phyloP scores from a whole-genome alignment of 768 basidiomycete species.

The Xanthoconium purpureum region DNA sequence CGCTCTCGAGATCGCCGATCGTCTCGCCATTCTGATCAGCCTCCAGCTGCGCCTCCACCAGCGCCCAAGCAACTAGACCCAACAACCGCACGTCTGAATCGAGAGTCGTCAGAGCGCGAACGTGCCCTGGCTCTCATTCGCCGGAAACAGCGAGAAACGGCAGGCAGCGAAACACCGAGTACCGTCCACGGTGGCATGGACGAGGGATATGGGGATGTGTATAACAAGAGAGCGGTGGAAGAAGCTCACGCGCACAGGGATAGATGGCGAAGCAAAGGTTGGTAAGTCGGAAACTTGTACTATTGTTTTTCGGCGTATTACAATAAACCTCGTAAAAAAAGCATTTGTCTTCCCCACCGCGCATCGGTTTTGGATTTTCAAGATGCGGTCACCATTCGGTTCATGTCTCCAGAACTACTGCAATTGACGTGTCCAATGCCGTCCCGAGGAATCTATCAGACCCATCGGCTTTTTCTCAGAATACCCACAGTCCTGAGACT shows the following conservation, averaged over 20 bases:
- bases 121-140: constrained; percentile 71
- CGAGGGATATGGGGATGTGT: constrained; percentile 64
- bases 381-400: too few species aligned
- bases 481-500: too few species aligned
- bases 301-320: background rate
- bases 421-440: too few species aligned
- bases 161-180: constrained; percentile 67
- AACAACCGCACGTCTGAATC: constrained; percentile 53
- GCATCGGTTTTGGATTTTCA: too few species aligned
- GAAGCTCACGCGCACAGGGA: constrained; percentile 58
- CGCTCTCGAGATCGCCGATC: constrained; percentile 18
- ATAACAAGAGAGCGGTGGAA: constrained; percentile 66
- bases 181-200: constrained; percentile 51
- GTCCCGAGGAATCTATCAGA: too few species aligned
- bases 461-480: too few species aligned
- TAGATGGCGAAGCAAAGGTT: constrained; percentile 29
- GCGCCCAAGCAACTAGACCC: constrained; percentile 40
- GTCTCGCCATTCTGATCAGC: constrained; percentile 6
- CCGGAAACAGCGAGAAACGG: constrained; percentile 61
- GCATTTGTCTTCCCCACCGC: too few species aligned
- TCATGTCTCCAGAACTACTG: too few species aligned
- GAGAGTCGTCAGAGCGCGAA: constrained; percentile 73
- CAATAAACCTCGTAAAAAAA: background rate
- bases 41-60: constrained; percentile 5
- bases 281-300: constrained; percentile 23